Conservation (phyloP, 2,329 filamentous ascomycete species). For the Aspergillus novoparasiticus region DNA sequence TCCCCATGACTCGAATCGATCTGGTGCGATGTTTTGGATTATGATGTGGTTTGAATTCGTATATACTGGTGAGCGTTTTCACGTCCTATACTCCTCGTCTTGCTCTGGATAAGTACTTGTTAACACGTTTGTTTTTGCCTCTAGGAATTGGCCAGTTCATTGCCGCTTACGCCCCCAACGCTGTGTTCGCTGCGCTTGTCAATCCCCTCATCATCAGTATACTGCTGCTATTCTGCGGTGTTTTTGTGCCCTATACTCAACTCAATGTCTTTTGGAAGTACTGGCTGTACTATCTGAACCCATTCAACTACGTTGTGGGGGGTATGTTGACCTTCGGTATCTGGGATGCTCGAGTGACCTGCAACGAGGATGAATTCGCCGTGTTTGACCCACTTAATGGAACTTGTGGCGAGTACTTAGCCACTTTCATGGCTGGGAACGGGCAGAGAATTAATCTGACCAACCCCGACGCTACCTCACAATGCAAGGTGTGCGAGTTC, state of each 20-base stretch:
- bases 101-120: too few species aligned
- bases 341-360: slow-evolving; percentile 26
- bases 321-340: slow-evolving; percentile 28
- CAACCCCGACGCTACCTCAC: slow-evolving; percentile 60
- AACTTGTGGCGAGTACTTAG: slow-evolving; percentile 61
- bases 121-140: slow-evolving; percentile 55
- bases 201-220: slow-evolving; percentile 70
- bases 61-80: slow-evolving; percentile 50
- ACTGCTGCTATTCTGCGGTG: slow-evolving; percentile 33
- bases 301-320: slow-evolving; percentile 35
- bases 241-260: slow-evolving; percentile 31
- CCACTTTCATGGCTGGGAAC: slow-evolving; percentile 49
- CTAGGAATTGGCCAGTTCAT: slow-evolving; percentile 75
- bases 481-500: slow-evolving; percentile 66
- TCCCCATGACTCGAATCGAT: slow-evolving; percentile 33
- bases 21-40: slow-evolving; percentile 65
- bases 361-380: slow-evolving; percentile 28
- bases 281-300: slow-evolving; percentile 35
- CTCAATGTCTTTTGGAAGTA: slow-evolving; percentile 35
- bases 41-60: slow-evolving; percentile 73
- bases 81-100: too few species aligned
- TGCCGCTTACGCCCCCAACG: slow-evolving; percentile 68
- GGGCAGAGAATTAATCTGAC: slow-evolving; percentile 56
- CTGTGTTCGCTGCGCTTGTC: slow-evolving; percentile 70
- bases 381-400: slow-evolving; percentile 39